phyloP scores from a whole-genome alignment of 768 basidiomycete genomes.

The Amanita phalloides region DNA sequence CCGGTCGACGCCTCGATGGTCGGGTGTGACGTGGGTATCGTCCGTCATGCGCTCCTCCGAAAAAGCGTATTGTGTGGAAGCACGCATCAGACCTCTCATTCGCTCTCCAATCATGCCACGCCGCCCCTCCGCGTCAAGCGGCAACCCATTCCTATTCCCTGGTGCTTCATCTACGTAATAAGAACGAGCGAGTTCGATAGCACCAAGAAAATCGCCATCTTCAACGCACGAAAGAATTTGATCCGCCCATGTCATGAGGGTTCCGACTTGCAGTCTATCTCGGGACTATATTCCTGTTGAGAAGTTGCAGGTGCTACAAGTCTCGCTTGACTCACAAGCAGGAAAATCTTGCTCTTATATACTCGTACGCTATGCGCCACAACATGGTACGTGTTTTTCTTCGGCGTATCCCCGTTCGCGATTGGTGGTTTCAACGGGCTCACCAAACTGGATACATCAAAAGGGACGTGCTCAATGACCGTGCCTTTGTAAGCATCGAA shows the following conservation, averaged over 20 bases:
- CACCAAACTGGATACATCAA: constrained; percentile 45
- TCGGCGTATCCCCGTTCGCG: constrained; percentile 35
- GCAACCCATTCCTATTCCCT: constrained; percentile 85
- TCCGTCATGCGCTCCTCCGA: constrained; percentile 94
- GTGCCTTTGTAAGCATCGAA: constrained; percentile 50
- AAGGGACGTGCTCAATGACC: constrained; percentile 51
- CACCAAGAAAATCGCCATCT: constrained; percentile 78
- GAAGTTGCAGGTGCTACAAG: not conserved
- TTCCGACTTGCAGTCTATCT: constrained; percentile 67
- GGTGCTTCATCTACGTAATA: constrained; percentile 75
- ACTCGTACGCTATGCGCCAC: constrained; percentile 63
- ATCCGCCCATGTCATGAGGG: constrained; percentile 92
- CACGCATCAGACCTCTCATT: constrained; percentile 73
- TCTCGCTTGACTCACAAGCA: constrained; percentile 57
- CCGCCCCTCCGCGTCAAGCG: constrained; percentile 48
- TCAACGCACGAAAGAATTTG: constrained; percentile 76
- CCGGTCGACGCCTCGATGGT: constrained; percentile 87
- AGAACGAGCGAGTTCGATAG: constrained; percentile 74
- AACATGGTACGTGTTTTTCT: constrained; percentile 34
- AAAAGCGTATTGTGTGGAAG: constrained; percentile 84
- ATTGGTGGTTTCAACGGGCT: constrained; percentile 39
- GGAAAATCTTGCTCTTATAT: constrained; percentile 87
- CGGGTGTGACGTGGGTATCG: constrained; percentile 68
- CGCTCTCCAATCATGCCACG: constrained; percentile 61
- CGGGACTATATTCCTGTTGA: constrained; percentile 34